These are phyloP conservation scores for Yarrowia sp. DNA, from an alignment of 805 yeast species.

Conservation along the genomic window DNA sequence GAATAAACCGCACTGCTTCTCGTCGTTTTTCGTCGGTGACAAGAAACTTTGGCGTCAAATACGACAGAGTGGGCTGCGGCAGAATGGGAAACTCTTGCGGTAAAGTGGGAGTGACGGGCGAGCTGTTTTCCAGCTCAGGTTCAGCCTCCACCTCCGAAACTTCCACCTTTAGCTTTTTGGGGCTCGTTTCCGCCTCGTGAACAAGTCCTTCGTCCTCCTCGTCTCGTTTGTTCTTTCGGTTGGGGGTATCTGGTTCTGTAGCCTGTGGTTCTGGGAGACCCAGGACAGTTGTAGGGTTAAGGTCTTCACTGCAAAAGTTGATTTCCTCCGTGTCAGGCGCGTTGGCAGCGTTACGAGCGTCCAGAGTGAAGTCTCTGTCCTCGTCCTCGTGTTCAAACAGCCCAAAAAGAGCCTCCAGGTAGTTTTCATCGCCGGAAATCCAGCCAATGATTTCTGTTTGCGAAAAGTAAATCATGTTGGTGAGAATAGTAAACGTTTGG, in stretches of 20 bases:
- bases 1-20: slow-evolving; percentile 73
- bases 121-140: background rate
- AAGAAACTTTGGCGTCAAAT: background rate
- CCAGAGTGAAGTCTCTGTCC: background rate
- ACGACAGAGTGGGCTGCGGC: background rate
- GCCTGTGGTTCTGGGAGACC: background rate
- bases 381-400: slow-evolving; percentile 44
- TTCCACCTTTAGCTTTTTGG: slow-evolving; percentile 10
- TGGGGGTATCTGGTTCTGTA: background rate
- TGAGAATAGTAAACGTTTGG: slow-evolving; percentile 61
- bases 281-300: background rate
- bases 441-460: slow-evolving; percentile 64
- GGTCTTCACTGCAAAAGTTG: slow-evolving; percentile 15
- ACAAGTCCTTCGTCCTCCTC: background rate
- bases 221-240: background rate
- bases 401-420: slow-evolving; percentile 56
- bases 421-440: slow-evolving; percentile 50
- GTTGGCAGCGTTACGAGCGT: background rate
- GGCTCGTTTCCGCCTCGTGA: background rate
- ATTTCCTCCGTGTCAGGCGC: slow-evolving; percentile 7
- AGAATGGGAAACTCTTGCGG: background rate
- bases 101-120: background rate
- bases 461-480: slow-evolving; percentile 62
- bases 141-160: background rate
- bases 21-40: slow-evolving; percentile 40